Conservation (phyloP, 2,329 filamentous ascomycete genomes). For the Paecilomyces niveus region DNA sequence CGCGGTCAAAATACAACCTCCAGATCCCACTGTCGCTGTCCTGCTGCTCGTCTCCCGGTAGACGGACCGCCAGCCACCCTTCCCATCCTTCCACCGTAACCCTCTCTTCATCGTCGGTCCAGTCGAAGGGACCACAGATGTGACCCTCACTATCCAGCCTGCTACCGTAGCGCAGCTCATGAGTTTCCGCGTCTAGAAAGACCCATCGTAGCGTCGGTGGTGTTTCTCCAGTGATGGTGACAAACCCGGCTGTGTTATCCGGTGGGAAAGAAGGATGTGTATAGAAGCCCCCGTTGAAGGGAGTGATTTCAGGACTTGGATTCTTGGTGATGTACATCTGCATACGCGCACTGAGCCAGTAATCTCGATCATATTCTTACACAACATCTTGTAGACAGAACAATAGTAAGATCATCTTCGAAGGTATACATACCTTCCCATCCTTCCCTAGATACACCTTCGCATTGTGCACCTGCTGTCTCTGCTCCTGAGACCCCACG, state of each 20-base stretch:
- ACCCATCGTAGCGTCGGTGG: slow-evolving; percentile 17
- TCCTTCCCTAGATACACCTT: background rate
- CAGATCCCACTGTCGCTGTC: slow-evolving; percentile 11
- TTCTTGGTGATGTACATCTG: background rate
- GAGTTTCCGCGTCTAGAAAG: slow-evolving; percentile 15
- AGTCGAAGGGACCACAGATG: slow-evolving; percentile 16
- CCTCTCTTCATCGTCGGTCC: slow-evolving; percentile 13
- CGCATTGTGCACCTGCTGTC: background rate
- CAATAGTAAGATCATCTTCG: no score
- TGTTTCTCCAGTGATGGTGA: slow-evolving; percentile 16
- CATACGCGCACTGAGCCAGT: background rate
- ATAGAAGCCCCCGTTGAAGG: slow-evolving; percentile 17
- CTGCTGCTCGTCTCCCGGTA: slow-evolving; percentile 11
- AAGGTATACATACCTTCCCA: background rate
- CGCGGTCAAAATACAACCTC: slow-evolving; percentile 18
- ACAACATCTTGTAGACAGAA: background rate
- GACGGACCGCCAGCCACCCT: slow-evolving; percentile 16
- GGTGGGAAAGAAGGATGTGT: slow-evolving; percentile 17
- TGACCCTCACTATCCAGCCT: slow-evolving; percentile 16
- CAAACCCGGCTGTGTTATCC: slow-evolving; percentile 15
- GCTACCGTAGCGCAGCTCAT: slow-evolving; percentile 18
- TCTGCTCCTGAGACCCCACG: background rate
- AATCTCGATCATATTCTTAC: background rate
- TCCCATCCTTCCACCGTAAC: slow-evolving; percentile 16
- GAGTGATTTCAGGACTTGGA: slow-evolving; percentile 8